These are phyloP conservation scores for Pascua sp. DNA, from an alignment of 1,284 basidiomycete species.

Conservation along the genomic window DNA sequence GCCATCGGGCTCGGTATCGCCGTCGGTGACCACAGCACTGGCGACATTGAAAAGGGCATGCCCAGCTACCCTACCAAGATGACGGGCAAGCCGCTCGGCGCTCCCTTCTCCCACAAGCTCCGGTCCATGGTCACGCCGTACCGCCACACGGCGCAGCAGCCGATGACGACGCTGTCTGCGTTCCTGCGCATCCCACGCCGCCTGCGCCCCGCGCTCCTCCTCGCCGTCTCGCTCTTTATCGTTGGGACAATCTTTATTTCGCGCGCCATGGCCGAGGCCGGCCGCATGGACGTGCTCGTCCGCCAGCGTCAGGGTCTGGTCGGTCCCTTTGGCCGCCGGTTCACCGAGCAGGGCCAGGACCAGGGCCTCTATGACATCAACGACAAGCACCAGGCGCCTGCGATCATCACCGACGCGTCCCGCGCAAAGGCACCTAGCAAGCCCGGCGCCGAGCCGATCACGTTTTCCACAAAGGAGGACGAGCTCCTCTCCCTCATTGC, in stretches of 20 bases:
- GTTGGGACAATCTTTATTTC: conserved; percentile 26
- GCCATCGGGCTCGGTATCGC: conserved; percentile 14
- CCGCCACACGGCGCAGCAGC: conserved; percentile 10
- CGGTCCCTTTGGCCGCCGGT: conserved; percentile 10
- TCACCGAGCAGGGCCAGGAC: conserved; percentile 7
- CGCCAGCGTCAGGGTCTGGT: not conserved
- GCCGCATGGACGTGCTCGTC: conserved; percentile 1
- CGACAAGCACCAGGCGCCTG: conserved; percentile 11
- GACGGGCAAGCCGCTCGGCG: not conserved
- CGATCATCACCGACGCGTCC: not conserved
- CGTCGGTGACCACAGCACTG: not conserved
- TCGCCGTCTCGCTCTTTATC: conserved; percentile 28
- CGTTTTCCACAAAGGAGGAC: conserved; percentile 47
- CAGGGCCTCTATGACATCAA: conserved; percentile 11
- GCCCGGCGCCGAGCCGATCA: conserved; percentile 4
- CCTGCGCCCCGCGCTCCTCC: conserved; percentile 29
- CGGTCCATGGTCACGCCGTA: conserved; percentile 27
- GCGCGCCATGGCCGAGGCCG: conserved; percentile 16
- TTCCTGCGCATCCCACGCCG: conserved; percentile 36
- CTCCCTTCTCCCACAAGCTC: conserved; percentile 5
- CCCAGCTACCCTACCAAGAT: too few relatives aligned
- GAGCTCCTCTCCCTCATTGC: conserved; percentile 71
- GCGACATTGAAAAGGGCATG: not conserved
- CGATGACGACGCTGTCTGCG: conserved; percentile 20
- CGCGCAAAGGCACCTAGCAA: not conserved